Base-by-base conservation (phyloP, 352 stramenopile species). In the Globisporangium nagaii region DNA sequence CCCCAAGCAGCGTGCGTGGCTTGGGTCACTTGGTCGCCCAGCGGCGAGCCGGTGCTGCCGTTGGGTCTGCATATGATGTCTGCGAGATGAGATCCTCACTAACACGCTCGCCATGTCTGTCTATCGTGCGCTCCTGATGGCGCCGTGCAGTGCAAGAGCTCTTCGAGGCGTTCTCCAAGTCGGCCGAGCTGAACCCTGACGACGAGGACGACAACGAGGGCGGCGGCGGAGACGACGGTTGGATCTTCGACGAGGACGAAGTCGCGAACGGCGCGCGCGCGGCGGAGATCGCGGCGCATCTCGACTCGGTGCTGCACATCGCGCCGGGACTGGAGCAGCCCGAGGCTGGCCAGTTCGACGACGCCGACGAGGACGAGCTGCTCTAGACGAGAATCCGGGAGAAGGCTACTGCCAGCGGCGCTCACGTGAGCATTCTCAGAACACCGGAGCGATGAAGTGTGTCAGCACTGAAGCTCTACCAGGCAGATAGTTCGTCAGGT, bases 201-300 rank as follows among this genome's bases (percentile, higher is more conserved):
- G 78, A 88, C 19, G 70, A 83, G 31, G 71, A 79, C 11, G 65
- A 70, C 12, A 69, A 73, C 32, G 75, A 72, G 0, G 66, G 45
- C 11, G 71, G 70, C 1, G 74, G 72, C 37, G 65, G 58, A 22
- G 51, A 65, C 17, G 79, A 83, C 35, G 78, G 74, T 2, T 93
- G 83, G 83, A 89, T 93, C 63, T 93, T 80, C 62, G 75, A 93
- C 63, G 76, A 84, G 50, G 73, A 91, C 32, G 83, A 93, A 63
- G 76, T 93, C 22, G 66, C 51, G 0, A 70, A 79, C 41, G 81
- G 80, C n/a, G 84, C 75, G 3, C 68, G 79, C 43, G 79, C 75
- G 31, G 74, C 73, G 9, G 58, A 82, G 42, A 66, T 90, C 47
- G 74, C 72, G 31, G 76, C 83, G 25, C 76, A 83, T 45, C 65